phyloP scores from a whole-genome alignment of 2,329 filamentous ascomycete genomes.

The Sporothrix pseudoabietina region DNA sequence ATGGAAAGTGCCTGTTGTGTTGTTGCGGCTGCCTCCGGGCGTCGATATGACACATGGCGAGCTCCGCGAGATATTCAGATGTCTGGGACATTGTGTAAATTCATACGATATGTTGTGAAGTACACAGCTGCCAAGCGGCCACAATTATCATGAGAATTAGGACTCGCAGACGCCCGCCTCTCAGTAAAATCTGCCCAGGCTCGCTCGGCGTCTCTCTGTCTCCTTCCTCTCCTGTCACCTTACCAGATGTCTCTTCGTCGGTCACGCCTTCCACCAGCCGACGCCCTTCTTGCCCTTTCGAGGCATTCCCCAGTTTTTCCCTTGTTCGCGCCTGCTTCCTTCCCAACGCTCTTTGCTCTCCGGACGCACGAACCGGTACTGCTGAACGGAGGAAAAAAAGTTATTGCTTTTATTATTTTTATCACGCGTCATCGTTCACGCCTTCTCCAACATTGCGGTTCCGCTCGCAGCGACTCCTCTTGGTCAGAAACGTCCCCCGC shows the following conservation, averaged over 20 bases:
- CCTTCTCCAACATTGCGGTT: conserved; percentile 30
- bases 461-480: conserved; percentile 22
- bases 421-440: neutral
- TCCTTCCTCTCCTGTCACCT: neutral
- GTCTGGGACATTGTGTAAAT: neutral
- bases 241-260: neutral
- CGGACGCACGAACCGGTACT: neutral
- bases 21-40: neutral
- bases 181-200: neutral
- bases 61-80: neutral
- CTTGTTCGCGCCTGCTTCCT: neutral
- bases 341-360: conserved; percentile 10
- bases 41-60: neutral
- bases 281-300: conserved; percentile 8
- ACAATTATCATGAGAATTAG: neutral
- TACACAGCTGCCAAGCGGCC: neutral
- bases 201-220: neutral
- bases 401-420: neutral
- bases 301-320: neutral
- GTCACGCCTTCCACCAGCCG: neutral
- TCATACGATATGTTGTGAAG: neutral
- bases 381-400: neutral
- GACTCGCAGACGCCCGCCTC: no score
- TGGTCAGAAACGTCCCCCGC: conserved; percentile 5
- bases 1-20: neutral